Base-by-base conservation (phyloP, 73 alveolate species). In the Halteria grandinella region DNA sequence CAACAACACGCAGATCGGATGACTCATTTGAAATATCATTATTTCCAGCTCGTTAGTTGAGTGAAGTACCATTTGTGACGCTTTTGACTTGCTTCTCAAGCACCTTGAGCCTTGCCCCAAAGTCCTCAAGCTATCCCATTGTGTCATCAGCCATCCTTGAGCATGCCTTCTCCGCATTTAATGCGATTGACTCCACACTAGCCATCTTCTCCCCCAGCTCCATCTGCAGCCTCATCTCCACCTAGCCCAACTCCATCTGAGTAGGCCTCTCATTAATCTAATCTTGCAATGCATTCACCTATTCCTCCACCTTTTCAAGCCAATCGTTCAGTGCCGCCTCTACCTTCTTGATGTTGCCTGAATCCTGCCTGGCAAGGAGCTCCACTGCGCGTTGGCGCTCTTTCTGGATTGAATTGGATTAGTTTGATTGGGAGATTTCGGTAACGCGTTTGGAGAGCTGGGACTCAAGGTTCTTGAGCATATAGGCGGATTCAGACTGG, bases 271-370 rank as follows among this genome's bases (percentile, higher is more conserved):
- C 75, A 7, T 53, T 12, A 36, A 36, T 36, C 47, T 36, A 7
- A 11, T 36, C 11, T 36, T 73, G 76, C 31, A 73, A 27, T 14
- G 27, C 27, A 49, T 73, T 73, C 3, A 73, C 52, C 53, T 73
- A 32, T 52, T 54, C 85, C 43, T 73, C 85, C 11, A 73, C 76
- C 49, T 73, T 29, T 12, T 49, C 85, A 0, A 73, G 50, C 85
- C 85, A 73, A 11, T 52, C 72, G 27, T 73, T 73, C 1, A 73
- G 17, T 2, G 70, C 75, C 0, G 43, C 17, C 48, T 73, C 85
- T 48, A 73, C 37, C 21, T 52, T 55, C 75, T 73, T 54, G 36
- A 55, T 52, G 53, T 73, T 40, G 4, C 60, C 11, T 36, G 47
- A n/a, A n/a, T n/a, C n/a, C n/a, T n/a, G n/a, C n/a, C n/a, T n/a